These are phyloP conservation scores for Fusarium sp. DNA, from an alignment of 2,329 filamentous ascomycete genomes.

Conservation along the genomic window DNA sequence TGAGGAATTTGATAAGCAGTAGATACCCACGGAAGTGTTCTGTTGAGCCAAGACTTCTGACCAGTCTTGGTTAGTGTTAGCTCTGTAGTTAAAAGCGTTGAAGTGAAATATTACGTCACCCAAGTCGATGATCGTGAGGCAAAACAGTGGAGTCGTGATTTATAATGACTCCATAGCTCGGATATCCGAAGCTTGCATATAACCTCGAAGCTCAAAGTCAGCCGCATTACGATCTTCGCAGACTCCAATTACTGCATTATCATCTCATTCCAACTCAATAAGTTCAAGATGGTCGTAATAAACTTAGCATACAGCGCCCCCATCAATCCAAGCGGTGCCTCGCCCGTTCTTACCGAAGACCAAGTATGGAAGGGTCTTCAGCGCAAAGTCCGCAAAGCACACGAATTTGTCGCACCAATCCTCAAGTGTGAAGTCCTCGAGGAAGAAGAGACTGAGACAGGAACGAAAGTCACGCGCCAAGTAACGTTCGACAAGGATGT, in stretches of 20 bases:
- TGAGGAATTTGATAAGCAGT: slow-evolving; percentile 26
- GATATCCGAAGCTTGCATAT: background rate
- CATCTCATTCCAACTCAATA: too few relatives aligned
- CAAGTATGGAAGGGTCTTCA: slow-evolving; percentile 53
- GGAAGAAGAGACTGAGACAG: too few relatives aligned
- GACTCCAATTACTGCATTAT: too few relatives aligned
- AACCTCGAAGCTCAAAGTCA: background rate
- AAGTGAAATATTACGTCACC: background rate
- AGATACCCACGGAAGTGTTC: background rate
- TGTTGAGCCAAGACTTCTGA: background rate
- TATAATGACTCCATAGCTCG: background rate
- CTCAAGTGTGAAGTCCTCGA: slow-evolving; percentile 48
- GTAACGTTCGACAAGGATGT: slow-evolving; percentile 43
- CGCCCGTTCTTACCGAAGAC: slow-evolving; percentile 44
- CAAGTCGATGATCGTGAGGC: background rate
- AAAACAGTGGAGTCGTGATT: slow-evolving; percentile 4
- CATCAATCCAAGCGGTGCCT: slow-evolving; percentile 50
- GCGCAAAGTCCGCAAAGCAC: slow-evolving; percentile 50
- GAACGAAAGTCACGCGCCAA: slow-evolving; percentile 44
- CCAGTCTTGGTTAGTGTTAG: background rate
- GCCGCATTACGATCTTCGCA: background rate
- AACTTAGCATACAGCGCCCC: slow-evolving; percentile 50
- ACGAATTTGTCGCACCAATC: slow-evolving; percentile 55
- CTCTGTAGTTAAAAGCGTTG: background rate
- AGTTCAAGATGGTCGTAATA: slow-evolving; percentile 48